Evolutionary conservation across 1,139 yeast genomes (phyloP), one percentile per base, ranked within the genome.

Genomic region (Geotrichum cucujoidarum): DNA sequence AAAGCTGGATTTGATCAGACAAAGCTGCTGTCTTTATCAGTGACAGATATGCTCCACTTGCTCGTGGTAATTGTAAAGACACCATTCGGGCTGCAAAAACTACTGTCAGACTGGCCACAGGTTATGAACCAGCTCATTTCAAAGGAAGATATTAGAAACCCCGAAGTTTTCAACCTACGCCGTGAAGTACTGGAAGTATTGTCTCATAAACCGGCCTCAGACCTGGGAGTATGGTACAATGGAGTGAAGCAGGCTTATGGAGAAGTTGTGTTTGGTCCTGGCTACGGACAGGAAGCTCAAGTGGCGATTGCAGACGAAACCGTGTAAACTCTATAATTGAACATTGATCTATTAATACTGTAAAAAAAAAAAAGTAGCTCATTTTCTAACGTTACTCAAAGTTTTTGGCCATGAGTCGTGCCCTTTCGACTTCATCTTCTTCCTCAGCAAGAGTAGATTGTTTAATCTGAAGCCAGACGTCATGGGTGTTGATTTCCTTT

Each of bases 51-150:
- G 20, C 49, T 61, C 53, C 53, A 52, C 3, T 18, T 60, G 11
- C 36, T 60, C 11, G 40, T 40, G 10, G 45, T 53, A 1, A 27
- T 61, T 24, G 43, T 61, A 1, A 24, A 48, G 13, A 55, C 56
- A 2, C 30, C 55, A 1, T 60, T 57, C 55, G 63, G 62, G 2
- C 40, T 48, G 2, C 37, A 31, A 1, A 58, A 53, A 17, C 50
- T 61, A 10, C 43, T 60, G 13, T 35, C 49, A 4, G 45, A 49
- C 13, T 59, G 62, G 62, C 59, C 63, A 1, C 51, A 52, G 36
- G 59, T 60, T 4, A 59, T 61, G 64, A 54, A 54, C 27, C 49
- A 45, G 6, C 40, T 57, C 16, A 48, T 60, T 17, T 52, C 54
- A 35, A 53, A 48, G 22, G 51, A 50, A n/a, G 53, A 55, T 14